Evolutionary conservation across 1,139 yeast species (phyloP), one percentile per base, ranked within the genome.

Genomic region (Zhuliangozyma parablackwelliae): DNA sequence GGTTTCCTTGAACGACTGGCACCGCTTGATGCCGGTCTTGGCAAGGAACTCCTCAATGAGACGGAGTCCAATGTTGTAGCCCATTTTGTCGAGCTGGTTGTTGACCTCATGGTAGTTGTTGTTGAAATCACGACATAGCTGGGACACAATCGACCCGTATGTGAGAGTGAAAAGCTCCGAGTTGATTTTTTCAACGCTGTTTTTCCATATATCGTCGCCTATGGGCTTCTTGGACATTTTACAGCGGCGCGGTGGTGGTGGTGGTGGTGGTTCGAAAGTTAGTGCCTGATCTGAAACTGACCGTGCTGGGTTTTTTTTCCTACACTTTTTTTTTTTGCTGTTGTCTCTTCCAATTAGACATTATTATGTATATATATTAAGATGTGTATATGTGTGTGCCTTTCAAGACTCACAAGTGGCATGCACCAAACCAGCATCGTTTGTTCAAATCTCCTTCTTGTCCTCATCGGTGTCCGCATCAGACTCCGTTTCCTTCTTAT

Each of bases 121-220:
- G 40, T 80, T 75, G 57, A 77, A 82, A 54, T 92, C 98, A 42
- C 82, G 78, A 55, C 96, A 89, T 37, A 92, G 66, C 56, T 92
- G 97, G n/a, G 95, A 79, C 35, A 92, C 98, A 32, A 94, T 77
- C 2, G 96, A 82, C 10, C 99, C 99, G 54, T 92, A 92, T 1
- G 97, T 90, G 41, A 92, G 66, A 13, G 96, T 88, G 62, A 92
- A 86, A 36, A 92, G 72, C 61, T 94, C 99, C 3, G 96, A 84
- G 57, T 90, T 85, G 41, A 92, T 83, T 61, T 92, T 92, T 50
- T 88, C 96, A 31, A 85, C 86, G 47, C 78, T 78, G 53, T 80
- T 84, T 61, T 87, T 88, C 97, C 97, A 92, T 39, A 89, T 79
- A 40, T 90, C 97, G 43, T 92, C 98, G 25, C 95, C 94, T 26